Evolutionary conservation across 306 rosid species (phyloP).

Genomic region (Vigna radiata): DNA sequence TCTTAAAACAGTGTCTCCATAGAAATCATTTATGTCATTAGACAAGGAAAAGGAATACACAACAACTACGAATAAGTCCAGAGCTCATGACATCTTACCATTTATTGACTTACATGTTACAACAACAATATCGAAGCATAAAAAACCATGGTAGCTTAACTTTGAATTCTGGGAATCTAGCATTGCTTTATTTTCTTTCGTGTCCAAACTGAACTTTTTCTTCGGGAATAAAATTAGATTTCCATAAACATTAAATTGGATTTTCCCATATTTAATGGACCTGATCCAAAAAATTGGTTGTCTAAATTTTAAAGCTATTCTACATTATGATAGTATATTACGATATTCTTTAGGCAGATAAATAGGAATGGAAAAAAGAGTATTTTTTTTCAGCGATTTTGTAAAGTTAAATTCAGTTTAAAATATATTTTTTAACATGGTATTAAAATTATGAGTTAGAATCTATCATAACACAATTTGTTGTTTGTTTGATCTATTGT

Average conservation of each 20-base stretch:
- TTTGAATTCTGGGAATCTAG: not conserved
- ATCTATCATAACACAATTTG: no score
- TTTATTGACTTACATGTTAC: constrained; percentile 40
- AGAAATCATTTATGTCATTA: constrained; percentile 19
- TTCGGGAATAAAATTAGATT: not conserved
- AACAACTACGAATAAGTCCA: constrained; percentile 28
- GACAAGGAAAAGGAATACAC: constrained; percentile 36
- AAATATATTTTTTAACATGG: no score
- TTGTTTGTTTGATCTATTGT: no score
- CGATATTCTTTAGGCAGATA: no score
- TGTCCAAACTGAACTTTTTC: not conserved
- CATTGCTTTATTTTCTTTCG: not conserved
- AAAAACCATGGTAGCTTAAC: constrained; percentile 44
- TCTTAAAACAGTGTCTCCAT: constrained; percentile 35
- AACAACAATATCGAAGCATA: constrained; percentile 38
- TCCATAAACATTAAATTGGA: no score
- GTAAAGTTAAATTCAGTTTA: no score
- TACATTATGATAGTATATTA: no score
- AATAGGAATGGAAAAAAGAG: no score
- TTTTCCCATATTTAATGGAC: not conserved
- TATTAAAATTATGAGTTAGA: no score
- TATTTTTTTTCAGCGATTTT: no score
- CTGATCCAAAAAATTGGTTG: not conserved
- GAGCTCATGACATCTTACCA: constrained; percentile 45
- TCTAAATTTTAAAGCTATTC: not conserved